Base-by-base conservation (phyloP, 805 yeast genomes). In the Suhomyces sp. region DNA sequence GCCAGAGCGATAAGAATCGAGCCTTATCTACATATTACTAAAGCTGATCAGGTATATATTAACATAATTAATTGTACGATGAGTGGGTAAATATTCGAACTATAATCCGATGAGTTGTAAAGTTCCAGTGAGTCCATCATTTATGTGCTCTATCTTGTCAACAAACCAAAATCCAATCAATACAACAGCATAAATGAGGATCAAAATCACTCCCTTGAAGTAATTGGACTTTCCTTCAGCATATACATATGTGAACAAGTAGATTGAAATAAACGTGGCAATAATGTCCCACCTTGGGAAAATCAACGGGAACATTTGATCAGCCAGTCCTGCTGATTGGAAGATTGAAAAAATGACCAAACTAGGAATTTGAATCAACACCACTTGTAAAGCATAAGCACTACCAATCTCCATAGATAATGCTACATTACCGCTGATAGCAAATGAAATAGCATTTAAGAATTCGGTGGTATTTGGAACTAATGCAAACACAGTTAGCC, bases 381-480 rank as follows among this genome's bases (percentile, higher is more conserved):
- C 93, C 13, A 94, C 99, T 69, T 94, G 99, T 54, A 94, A 77
- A 0, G 97, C 99, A 67, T 94, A 94, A 0, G 99, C 99, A 57
- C 96, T 86, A 55, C 99, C 99, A 69, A 94, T 94, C 67, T 94
- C 99, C 96, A 94, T 89, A 2, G 97, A 89, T 46, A 94, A 75
- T 0, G 99, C 97, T 51, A 94, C 97, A 60, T 94, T 94, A 1
- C 99, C 99, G 60, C 93, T 85, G 60, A 90, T 84, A 0, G 99
- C 99, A 74, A 94, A 94, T 24, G 97, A 91, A 53, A 94, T 92
- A 62, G 98, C 99, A 70, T 94, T 94, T 54, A 94, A 80, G 63
- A 94, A 94, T 71, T 94, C 99, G 0, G 99, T 94, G 6, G 98
- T 90, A 65, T 92, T 94, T 10, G 99, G 99, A 26, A 94, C 97